Evolutionary conservation across 371 early-diverging fungal genomes (phyloP), one percentile per base, ranked within the genome.

Genomic region (Mucor irregularis): DNA sequence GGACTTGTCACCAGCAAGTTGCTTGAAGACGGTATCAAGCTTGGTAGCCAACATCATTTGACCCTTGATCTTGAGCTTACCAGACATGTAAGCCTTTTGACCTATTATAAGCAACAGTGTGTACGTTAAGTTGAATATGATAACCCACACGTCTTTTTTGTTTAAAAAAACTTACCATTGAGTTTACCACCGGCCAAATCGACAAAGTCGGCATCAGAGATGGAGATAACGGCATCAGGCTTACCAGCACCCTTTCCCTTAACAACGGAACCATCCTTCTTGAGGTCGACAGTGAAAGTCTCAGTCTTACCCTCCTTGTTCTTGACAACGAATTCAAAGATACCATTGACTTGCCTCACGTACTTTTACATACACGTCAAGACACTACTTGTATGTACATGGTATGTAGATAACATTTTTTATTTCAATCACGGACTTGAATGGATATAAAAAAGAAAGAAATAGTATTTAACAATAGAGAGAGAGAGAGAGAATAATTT

Each of bases 51-150:
- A 81, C 91, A 91, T 91, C 68, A 96, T 85, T 64, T 91, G 85
- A 50, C 96, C 96, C 84, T 93, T 92, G 66, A 91, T 73, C 71
- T 80, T 78, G 65, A 95, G 83, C 75, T 88, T 93, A 56, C 95
- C 95, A 19, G 76, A 66, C 89, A 92, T 92, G 69, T 91, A 95
- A 17, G 93, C 93, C 69, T 74, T 77, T 71, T 77, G 77, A 45
- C 76, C 78, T 72, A 28, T 26, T 43, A n/a, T n/a, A n/a, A n/a
- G n/a, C n/a, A 13, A 9, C 26, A 16, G 17, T 29, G 22, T 25
- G 2, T n/a, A n/a, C n/a, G n/a, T n/a, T n/a, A n/a, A n/a, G n/a
- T n/a, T n/a, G n/a, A n/a, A n/a, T n/a, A n/a, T n/a, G n/a, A n/a
- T n/a, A n/a, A n/a, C n/a, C n/a, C n/a, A n/a, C n/a, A n/a, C n/a